These are phyloP conservation scores for Russula brevipes DNA, from an alignment of 768 basidiomycete genomes.

Conservation along the genomic window DNA sequence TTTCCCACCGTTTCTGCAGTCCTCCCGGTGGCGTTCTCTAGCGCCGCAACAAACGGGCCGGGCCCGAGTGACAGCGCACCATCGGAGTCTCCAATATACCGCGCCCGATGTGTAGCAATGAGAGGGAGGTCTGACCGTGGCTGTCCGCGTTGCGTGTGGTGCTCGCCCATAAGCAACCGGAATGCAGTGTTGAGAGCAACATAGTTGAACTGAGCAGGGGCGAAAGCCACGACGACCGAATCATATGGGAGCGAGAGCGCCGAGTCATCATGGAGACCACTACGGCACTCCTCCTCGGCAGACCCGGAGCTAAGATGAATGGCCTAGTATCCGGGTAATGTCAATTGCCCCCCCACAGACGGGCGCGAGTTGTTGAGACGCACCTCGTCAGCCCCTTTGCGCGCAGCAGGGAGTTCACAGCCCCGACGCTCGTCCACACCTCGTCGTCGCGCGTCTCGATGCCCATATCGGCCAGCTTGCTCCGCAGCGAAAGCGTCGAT, in stretches of 20 bases:
- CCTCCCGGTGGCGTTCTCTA: slow-evolving; percentile 49
- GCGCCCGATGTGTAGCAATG: slow-evolving; percentile 57
- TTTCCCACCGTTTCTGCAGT: slow-evolving; percentile 59
- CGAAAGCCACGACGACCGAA: slow-evolving; percentile 59
- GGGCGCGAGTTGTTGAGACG: not conserved
- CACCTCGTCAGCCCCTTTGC: slow-evolving; percentile 41
- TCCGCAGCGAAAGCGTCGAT: slow-evolving; percentile 42
- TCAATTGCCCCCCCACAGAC: not conserved
- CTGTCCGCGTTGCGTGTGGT: slow-evolving; percentile 10
- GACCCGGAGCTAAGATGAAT: slow-evolving; percentile 31
- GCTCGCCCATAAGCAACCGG: slow-evolving; percentile 45
- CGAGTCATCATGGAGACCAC: slow-evolving; percentile 16
- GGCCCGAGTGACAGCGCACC: slow-evolving; percentile 58
- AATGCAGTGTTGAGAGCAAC: slow-evolving; percentile 58
- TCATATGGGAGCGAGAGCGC: slow-evolving; percentile 38
- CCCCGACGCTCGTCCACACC: slow-evolving; percentile 62
- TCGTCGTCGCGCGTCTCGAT: slow-evolving; percentile 42
- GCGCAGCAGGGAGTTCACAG: slow-evolving; percentile 45
- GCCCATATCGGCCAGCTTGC: slow-evolving; percentile 43
- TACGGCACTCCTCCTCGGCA: slow-evolving; percentile 28
- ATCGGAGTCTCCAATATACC: slow-evolving; percentile 43
- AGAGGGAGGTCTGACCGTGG: slow-evolving; percentile 32
- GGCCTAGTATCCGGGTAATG: slow-evolving; percentile 32
- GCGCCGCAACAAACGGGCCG: slow-evolving; percentile 61
- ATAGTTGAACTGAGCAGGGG: slow-evolving; percentile 50